These are phyloP conservation scores for Aspergillus sp. DNA, from an alignment of 2,329 filamentous ascomycete species.

Conservation along the genomic window DNA sequence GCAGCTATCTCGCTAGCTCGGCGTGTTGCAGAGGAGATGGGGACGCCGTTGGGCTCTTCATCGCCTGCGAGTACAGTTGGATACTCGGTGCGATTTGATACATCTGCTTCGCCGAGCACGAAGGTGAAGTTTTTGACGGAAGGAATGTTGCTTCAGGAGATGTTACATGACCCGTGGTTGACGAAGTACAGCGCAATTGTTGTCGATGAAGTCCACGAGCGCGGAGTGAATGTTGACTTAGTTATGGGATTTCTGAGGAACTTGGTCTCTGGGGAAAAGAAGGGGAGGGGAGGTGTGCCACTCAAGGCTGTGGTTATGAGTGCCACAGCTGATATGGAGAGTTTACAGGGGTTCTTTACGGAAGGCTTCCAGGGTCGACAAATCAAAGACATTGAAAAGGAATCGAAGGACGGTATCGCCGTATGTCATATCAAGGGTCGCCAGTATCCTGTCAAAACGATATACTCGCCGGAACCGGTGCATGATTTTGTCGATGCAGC, in stretches of 20 bases:
- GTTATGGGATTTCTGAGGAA: conserved; percentile 84
- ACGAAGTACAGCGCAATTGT: conserved; percentile 84
- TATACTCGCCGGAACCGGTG: conserved; percentile 72
- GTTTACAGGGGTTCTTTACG: conserved; percentile 72
- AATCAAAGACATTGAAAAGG: conserved; percentile 9
- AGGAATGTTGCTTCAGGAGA: conserved; percentile 92
- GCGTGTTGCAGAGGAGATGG: conserved; percentile 83
- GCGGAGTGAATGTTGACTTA: conserved; percentile 91
- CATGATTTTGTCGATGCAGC: conserved; percentile 80
- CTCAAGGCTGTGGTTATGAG: conserved; percentile 96
- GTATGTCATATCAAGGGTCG: conserved; percentile 76
- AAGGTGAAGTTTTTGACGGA: conserved; percentile 94
- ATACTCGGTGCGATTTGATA: conserved; percentile 94
- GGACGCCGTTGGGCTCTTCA: conserved; percentile 59
- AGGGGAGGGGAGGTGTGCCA: conserved; percentile 68
- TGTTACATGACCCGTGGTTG: conserved; percentile 79
- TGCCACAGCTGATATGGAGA: conserved; percentile 86
- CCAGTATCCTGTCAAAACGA: conserved; percentile 78
- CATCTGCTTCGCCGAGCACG: conserved; percentile 75
- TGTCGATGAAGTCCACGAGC: conserved; percentile 95
- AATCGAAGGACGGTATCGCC: conserved; percentile 43
- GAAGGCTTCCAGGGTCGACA: conserved; percentile 26
- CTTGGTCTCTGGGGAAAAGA: conserved; percentile 60
- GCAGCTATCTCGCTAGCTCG: conserved; percentile 88
- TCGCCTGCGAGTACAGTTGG: conserved; percentile 69